A percentile compares a stretch with the other conserved stretches of the same genome.
Evolutionary conservation across 2,329 filamentous ascomycete genomes (phyloP).

Genomic region (Cladophialophora psammophila): DNA sequence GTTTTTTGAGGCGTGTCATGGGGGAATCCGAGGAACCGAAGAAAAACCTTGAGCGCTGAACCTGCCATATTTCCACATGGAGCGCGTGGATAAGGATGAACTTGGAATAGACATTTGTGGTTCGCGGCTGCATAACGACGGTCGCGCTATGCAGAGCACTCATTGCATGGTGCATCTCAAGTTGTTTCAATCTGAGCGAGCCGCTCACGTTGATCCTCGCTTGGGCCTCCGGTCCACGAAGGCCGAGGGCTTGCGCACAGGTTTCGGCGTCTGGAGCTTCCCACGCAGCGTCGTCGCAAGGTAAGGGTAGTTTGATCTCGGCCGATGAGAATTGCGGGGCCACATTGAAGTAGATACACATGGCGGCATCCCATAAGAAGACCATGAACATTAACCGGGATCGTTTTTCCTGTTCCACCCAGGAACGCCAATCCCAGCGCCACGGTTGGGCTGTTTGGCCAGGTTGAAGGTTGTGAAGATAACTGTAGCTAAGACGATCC

Average conservation of each 20-base stretch:
- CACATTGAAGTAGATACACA: conserved; percentile 76
- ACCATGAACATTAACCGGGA: conserved; percentile 70
- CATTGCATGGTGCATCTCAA: conserved; percentile 68
- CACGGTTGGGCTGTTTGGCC: conserved; percentile 57
- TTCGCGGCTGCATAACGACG: conserved; percentile 67
- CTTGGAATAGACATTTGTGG: conserved; percentile 76
- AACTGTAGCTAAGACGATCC: conserved; percentile 61
- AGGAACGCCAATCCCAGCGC: conserved; percentile 69
- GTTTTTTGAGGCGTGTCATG: conserved; percentile 34
- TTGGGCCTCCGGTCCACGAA: conserved; percentile 66
- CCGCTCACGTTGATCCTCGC: conserved; percentile 65
- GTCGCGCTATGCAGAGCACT: conserved; percentile 66
- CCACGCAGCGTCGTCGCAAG: conserved; percentile 76
- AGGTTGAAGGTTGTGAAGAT: conserved; percentile 65
- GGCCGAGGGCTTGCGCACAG: conserved; percentile 70
- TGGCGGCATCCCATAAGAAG: conserved; percentile 69
- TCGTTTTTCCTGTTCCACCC: conserved; percentile 75
- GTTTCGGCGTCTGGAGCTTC: conserved; percentile 66
- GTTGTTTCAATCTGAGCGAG: conserved; percentile 69
- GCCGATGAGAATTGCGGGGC: conserved; percentile 67
- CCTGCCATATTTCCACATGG: conserved; percentile 66
- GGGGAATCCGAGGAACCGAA: conserved; percentile 35
- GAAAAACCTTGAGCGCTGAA: conserved; percentile 55
- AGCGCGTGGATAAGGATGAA: conserved; percentile 76
- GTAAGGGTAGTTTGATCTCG: conserved; percentile 72